Evolutionary conservation across 306 rosid species (phyloP).

Genomic region (Hippophae tibetana): DNA sequence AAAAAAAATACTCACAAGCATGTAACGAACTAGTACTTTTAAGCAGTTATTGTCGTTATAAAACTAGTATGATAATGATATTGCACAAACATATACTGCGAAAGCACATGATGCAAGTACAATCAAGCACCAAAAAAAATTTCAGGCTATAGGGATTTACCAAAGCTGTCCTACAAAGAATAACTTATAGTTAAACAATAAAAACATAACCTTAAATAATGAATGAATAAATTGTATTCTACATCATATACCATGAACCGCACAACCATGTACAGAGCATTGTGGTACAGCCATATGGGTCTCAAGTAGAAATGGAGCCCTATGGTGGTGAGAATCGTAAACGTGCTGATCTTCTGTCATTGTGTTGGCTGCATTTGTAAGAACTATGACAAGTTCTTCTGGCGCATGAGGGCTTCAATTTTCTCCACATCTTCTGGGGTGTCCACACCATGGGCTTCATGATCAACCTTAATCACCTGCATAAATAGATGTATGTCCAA

Average conservation of each 20-base stretch:
- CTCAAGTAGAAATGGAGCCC: neutral
- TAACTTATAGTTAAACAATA: neutral
- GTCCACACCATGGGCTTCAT: slow-evolving; percentile 94
- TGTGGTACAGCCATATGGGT: neutral
- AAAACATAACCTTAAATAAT: neutral
- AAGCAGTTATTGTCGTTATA: too few relatives aligned
- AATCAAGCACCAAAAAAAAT: too few relatives aligned
- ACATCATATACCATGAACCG: neutral
- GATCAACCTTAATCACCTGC: slow-evolving; percentile 88
- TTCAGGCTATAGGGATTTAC: too few relatives aligned
- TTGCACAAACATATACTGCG: too few relatives aligned
- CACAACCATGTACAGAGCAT: neutral
- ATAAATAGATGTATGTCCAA: neutral
- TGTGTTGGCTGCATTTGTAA: neutral
- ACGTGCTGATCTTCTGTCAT: neutral
- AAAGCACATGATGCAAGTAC: too few relatives aligned
- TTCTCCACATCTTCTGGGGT: slow-evolving; percentile 79
- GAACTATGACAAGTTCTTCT: slow-evolving; percentile 55
- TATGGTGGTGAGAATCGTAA: neutral
- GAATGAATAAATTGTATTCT: neutral
- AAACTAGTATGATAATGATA: too few relatives aligned
- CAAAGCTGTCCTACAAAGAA: neutral
- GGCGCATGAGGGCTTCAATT: slow-evolving; percentile 68
- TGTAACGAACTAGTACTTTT: too few relatives aligned
- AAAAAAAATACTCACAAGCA: too few relatives aligned